Evolutionary conservation across 2,329 filamentous ascomycete genomes (phyloP).

Genomic region (Neofusicoccum umdonicola): DNA sequence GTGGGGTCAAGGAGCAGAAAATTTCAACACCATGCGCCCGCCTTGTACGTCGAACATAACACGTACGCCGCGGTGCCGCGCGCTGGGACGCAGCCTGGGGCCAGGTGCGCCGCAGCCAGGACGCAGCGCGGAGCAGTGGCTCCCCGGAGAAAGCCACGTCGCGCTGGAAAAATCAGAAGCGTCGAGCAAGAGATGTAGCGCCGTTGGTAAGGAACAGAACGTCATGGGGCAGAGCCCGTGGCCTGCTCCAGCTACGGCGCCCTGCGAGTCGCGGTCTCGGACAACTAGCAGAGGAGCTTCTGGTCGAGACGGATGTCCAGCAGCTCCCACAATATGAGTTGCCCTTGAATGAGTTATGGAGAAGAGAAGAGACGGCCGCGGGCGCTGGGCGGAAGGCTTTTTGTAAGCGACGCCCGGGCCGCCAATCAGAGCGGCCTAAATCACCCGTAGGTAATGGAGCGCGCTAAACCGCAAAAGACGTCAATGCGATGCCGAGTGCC

Average conservation of each 20-base stretch:
- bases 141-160: too few relatives aligned
- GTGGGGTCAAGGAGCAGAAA: too few relatives aligned
- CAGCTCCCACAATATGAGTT: conserved; percentile 65
- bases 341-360: conserved; percentile 57
- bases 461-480: conserved; percentile 13
- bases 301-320: conserved; percentile 44
- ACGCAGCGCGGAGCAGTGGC: too few relatives aligned
- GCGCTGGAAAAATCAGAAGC: too few relatives aligned
- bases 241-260: conserved; percentile 66
- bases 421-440: conserved; percentile 15
- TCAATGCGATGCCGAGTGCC: conserved; percentile 10
- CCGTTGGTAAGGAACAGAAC: conserved; percentile 66
- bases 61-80: neutral
- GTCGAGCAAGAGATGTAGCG: conserved; percentile 47
- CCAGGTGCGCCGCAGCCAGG: neutral
- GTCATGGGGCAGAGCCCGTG: conserved; percentile 54
- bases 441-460: neutral
- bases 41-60: neutral
- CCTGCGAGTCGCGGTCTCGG: conserved; percentile 55
- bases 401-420: conserved; percentile 13
- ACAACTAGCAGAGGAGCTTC: conserved; percentile 62
- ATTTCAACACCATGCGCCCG: neutral
- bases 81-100: neutral
- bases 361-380: conserved; percentile 27
- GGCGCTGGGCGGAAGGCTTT: conserved; percentile 1